Conservation (phyloP, 768 basidiomycete genomes). For the Goffeauzyma gilvescens region DNA sequence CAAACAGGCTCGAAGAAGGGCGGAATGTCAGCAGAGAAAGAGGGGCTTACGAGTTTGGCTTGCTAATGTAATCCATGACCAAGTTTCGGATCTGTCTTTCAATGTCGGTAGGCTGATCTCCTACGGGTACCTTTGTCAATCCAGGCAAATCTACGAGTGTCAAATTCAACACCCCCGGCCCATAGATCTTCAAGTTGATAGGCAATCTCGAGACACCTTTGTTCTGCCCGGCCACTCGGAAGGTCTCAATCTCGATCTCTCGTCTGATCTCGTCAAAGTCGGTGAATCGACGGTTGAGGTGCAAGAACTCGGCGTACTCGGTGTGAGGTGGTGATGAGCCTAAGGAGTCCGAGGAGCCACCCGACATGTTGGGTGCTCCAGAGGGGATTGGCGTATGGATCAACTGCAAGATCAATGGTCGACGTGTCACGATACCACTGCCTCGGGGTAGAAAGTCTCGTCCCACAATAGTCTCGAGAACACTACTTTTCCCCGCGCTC, state of each 20-base stretch:
- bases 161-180: slow-evolving; percentile 82
- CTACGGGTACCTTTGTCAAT: slow-evolving; percentile 52
- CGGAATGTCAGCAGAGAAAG: not conserved
- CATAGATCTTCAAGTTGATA: slow-evolving; percentile 86
- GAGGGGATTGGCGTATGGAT: slow-evolving; percentile 60
- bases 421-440: slow-evolving; percentile 84
- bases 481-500: slow-evolving; percentile 73
- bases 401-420: slow-evolving; percentile 86
- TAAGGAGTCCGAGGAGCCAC: not conserved
- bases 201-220: slow-evolving; percentile 94
- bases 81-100: slow-evolving; percentile 87
- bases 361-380: slow-evolving; percentile 5
- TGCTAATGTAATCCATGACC: slow-evolving; percentile 88
- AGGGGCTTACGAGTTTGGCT: slow-evolving; percentile 65
- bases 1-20: too few species aligned
- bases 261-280: slow-evolving; percentile 84
- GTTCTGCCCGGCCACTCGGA: slow-evolving; percentile 91
- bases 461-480: slow-evolving; percentile 87
- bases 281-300: slow-evolving; percentile 89
- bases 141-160: slow-evolving; percentile 94
- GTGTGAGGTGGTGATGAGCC: slow-evolving; percentile 21
- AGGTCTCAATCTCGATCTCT: slow-evolving; percentile 97
- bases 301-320: slow-evolving; percentile 95
- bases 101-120: slow-evolving; percentile 94
- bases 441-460: slow-evolving; percentile 38